Base-by-base conservation (phyloP, 176 grass and related monocot genomes). In the Phragmites australis region DNA sequence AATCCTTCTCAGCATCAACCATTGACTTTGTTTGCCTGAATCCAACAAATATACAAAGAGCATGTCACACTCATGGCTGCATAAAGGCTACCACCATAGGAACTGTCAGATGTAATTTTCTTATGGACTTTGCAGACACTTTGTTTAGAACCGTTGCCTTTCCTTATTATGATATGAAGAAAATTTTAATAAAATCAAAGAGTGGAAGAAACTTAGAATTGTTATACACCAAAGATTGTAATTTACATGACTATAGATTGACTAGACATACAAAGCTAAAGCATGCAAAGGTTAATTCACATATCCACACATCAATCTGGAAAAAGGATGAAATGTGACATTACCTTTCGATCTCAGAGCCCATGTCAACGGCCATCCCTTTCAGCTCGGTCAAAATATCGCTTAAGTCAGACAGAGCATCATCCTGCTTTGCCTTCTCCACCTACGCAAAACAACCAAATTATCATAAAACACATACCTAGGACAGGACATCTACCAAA, bases 391-490 rank as follows among this genome's bases (percentile, higher is more conserved):
- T 82, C 64, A 97, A 70, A 74, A 97, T 86, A 57, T 89, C 21
- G 25, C 92, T 97, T 34, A 97, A 59, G 87, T 97, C 78, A 76
- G 92, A 93, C 31, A 97, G 78, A 5, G 45, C 85, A n/a, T 91
- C 92, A 66, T 94, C 92, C 85, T 97, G 94, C 77, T 97, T 97
- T 45, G 72, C 84, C 83, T 97, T 92, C 79, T 97, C 94, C 56
- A 87, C 57, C 94, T 97, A 82, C 21, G 31, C 4, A 37, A 76
- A 71, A 52, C 17, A 70, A 69, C 6, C 2, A 59, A 66, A 83
- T 14, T 21, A 76, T 75, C 13, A 84, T 17, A 39, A 86, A 41
- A 57, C 18, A 43, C 17, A 29, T 11, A 65, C 21, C 1, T 18
- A 16, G 1, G 0, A 55, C 8, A 16, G 1, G 0, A 55, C 8